These are phyloP conservation scores for Marasmius tenuissimus DNA, from an alignment of 1,284 basidiomycete genomes.

Conservation along the genomic window DNA sequence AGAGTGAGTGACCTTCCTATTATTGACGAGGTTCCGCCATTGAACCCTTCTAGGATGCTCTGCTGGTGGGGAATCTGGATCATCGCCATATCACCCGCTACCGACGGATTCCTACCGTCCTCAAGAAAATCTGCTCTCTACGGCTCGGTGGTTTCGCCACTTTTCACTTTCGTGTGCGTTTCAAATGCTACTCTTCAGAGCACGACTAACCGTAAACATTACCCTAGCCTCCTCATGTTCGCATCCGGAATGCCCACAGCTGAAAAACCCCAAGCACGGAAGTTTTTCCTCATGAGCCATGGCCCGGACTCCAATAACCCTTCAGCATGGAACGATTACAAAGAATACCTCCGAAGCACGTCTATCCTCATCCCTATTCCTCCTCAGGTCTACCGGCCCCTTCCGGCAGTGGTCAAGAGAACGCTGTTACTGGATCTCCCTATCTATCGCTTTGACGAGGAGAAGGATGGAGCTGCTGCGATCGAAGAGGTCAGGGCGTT, in stretches of 20 bases:
- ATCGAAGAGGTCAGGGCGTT: slow-evolving; percentile 35
- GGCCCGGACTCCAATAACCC: slow-evolving; percentile 32
- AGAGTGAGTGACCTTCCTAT: slow-evolving; percentile 45
- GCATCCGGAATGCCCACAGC: slow-evolving; percentile 71
- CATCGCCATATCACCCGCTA: slow-evolving; percentile 58
- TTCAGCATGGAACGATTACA: slow-evolving; percentile 56
- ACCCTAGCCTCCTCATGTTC: slow-evolving; percentile 58
- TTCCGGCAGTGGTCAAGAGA: slow-evolving; percentile 59
- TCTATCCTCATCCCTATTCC: slow-evolving; percentile 70
- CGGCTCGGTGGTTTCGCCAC: slow-evolving; percentile 58
- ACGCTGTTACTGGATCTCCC: slow-evolving; percentile 65
- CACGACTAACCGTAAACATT: neutral
- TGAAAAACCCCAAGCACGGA: slow-evolving; percentile 70
- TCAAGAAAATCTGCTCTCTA: slow-evolving; percentile 55
- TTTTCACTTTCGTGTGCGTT: slow-evolving; percentile 64
- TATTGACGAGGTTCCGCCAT: neutral
- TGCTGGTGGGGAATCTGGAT: slow-evolving; percentile 79
- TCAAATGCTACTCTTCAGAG: neutral
- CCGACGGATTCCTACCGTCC: slow-evolving; percentile 40
- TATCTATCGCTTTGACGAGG: slow-evolving; percentile 60
- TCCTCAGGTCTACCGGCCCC: slow-evolving; percentile 51
- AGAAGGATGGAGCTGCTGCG: slow-evolving; percentile 47
- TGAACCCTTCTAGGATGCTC: slow-evolving; percentile 46
- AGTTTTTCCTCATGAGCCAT: slow-evolving; percentile 61
- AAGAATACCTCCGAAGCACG: slow-evolving; percentile 57